Evolutionary conservation across 768 basidiomycete genomes (phyloP).

Genomic region (Calocera viscosa): DNA sequence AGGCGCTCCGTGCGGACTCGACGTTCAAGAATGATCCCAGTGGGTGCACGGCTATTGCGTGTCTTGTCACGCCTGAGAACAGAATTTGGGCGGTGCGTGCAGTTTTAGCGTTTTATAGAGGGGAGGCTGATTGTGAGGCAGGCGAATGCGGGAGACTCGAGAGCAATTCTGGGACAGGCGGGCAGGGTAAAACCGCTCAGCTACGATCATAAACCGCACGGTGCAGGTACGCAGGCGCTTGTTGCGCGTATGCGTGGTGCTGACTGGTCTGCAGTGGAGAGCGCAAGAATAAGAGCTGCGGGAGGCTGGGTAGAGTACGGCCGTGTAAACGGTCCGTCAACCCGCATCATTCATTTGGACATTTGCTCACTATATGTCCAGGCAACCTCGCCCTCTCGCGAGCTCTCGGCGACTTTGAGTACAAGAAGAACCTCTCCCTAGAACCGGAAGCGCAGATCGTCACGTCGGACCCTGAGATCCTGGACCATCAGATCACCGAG

Average conservation of each 20-base stretch:
- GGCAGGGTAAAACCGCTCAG: constrained; percentile 83
- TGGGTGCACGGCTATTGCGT: constrained; percentile 90
- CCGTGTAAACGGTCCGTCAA: constrained; percentile 73
- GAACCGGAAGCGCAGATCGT: constrained; percentile 85
- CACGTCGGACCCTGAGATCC: constrained; percentile 87
- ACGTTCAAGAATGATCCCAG: constrained; percentile 82
- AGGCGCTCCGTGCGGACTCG: constrained; percentile 86
- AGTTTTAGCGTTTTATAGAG: background rate
- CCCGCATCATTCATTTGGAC: background rate
- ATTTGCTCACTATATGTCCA: constrained; percentile 24
- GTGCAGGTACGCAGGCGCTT: constrained; percentile 40
- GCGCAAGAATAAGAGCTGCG: constrained; percentile 69
- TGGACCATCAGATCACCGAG: constrained; percentile 59
- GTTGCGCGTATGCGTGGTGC: constrained; percentile 12
- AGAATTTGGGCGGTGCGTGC: constrained; percentile 66
- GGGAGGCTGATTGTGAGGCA: constrained; percentile 25
- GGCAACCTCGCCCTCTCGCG: constrained; percentile 92
- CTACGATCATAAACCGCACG: constrained; percentile 91
- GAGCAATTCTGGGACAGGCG: constrained; percentile 72
- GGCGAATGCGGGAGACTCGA: constrained; percentile 97
- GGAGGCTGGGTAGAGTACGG: constrained; percentile 96
- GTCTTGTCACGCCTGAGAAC: constrained; percentile 61
- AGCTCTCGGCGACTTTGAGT: constrained; percentile 95
- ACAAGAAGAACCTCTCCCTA: constrained; percentile 82
- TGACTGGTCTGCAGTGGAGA: constrained; percentile 47